A percentile compares a stretch with the other conserved stretches of the same genome.
Evolutionary conservation across 2,329 filamentous ascomycete species (phyloP).

Genomic region (Pseudogymnoascus sp.): DNA sequence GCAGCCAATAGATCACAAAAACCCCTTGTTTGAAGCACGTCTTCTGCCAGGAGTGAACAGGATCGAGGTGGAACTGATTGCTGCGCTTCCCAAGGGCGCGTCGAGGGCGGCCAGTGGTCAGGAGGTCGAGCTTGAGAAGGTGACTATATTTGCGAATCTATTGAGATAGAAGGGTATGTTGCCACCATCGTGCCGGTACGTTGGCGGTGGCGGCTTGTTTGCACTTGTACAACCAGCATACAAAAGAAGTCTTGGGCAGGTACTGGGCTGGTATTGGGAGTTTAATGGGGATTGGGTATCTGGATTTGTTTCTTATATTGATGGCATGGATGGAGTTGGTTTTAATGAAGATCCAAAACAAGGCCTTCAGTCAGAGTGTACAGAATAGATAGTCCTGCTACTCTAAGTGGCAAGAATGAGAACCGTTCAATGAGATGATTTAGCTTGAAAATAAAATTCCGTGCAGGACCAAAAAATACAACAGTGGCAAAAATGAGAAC

Average conservation of each 20-base stretch:
- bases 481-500: background rate
- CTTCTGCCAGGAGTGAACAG: constrained; percentile 67
- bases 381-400: background rate
- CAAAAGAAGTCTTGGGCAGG: background rate
- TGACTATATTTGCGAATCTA: constrained; percentile 68
- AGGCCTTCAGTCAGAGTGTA: background rate
- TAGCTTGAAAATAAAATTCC: background rate
- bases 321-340: background rate
- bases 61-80: constrained; percentile 70
- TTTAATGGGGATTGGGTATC: background rate
- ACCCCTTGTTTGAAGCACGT: constrained; percentile 67
- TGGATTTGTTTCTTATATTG: background rate
- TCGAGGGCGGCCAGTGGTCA: constrained; percentile 47
- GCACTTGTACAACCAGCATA: background rate
- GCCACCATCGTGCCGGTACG: background rate
- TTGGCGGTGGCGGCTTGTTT: background rate
- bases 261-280: constrained; percentile 1
- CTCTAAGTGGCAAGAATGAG: background rate
- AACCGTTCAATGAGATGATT: background rate
- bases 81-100: constrained; percentile 54
- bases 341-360: background rate
- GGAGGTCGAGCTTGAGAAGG: constrained; percentile 68
- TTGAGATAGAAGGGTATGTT: constrained; percentile 34
- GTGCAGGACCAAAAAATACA: background rate
- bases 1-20: constrained; percentile 45